Conservation (phyloP, 2,329 filamentous ascomycete species). For the Dactylellina cionopaga region DNA sequence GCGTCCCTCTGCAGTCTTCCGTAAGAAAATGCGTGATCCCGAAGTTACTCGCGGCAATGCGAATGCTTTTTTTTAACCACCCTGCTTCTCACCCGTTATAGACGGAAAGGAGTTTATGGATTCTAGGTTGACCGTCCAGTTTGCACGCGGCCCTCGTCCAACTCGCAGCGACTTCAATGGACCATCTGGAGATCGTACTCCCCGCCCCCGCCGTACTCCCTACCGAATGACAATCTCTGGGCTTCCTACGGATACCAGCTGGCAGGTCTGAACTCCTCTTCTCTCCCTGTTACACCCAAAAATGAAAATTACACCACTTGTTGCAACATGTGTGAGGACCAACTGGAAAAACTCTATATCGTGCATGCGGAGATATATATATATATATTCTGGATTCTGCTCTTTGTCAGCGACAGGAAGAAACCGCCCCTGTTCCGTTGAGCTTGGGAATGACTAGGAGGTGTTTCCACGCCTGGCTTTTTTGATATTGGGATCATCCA, state of each 20-base stretch:
- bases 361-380: slow-evolving; percentile 28
- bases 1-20: slow-evolving; percentile 67
- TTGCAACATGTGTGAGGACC: slow-evolving; percentile 48
- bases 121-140: slow-evolving; percentile 96
- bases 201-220: slow-evolving; percentile 89
- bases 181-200: slow-evolving; percentile 71
- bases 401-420: slow-evolving; percentile 35
- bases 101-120: slow-evolving; percentile 99
- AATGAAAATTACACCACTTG: slow-evolving; percentile 22
- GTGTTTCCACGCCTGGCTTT: slow-evolving; percentile 15
- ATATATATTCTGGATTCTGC: slow-evolving; percentile 44
- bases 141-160: slow-evolving; percentile 85
- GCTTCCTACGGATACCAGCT: slow-evolving; percentile 97
- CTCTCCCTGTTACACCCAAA: slow-evolving; percentile 46
- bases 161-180: slow-evolving; percentile 70
- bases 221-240: slow-evolving; percentile 98
- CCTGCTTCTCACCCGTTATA: slow-evolving; percentile 2
- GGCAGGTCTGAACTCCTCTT: slow-evolving; percentile 83
- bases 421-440: slow-evolving; percentile 31
- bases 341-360: slow-evolving; percentile 35
- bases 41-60: slow-evolving; percentile 58
- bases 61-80: slow-evolving; percentile 28
- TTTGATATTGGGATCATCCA: slow-evolving; percentile 41
- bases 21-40: slow-evolving; percentile 65
- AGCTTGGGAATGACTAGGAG: not conserved